These are phyloP conservation scores for Malus orientalis DNA, from an alignment of 306 rosid genomes.

Conservation along the genomic window DNA sequence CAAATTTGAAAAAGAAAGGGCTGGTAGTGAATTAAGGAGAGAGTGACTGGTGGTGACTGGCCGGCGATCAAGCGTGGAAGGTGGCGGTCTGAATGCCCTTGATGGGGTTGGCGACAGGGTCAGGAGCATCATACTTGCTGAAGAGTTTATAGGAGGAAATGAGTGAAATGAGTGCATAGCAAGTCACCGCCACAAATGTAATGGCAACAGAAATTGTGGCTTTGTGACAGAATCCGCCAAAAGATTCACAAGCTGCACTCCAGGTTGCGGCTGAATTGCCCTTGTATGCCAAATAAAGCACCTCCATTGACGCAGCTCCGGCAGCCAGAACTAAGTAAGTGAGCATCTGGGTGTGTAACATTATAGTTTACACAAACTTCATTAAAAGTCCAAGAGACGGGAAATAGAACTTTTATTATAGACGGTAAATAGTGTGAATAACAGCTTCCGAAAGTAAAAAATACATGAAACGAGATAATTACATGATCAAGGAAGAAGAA, in stretches of 20 bases:
- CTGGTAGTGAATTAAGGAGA: neutral
- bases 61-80: conserved; percentile 25
- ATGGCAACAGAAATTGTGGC: conserved; percentile 44
- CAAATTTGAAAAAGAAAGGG: neutral
- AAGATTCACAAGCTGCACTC: conserved; percentile 66
- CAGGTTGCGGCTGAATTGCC: conserved; percentile 51
- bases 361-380: neutral
- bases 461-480: neutral
- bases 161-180: conserved; percentile 55
- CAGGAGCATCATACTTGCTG: conserved; percentile 57
- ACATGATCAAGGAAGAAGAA: conserved; percentile 91
- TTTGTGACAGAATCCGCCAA: conserved; percentile 56
- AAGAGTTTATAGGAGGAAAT: conserved; percentile 79
- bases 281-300: conserved; percentile 58
- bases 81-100: conserved; percentile 31
- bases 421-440: neutral
- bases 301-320: conserved; percentile 65
- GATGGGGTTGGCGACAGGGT: conserved; percentile 6
- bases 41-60: neutral
- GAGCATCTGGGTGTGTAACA: conserved; percentile 24
- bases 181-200: conserved; percentile 47
- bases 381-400: too few relatives aligned
- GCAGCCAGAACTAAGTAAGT: conserved; percentile 66
- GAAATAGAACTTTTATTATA: too few relatives aligned
- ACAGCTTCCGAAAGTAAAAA: neutral